These are phyloP conservation scores for Wickerhamia fluorescens DNA, from an alignment of 805 yeast species.

Conservation along the genomic window DNA sequence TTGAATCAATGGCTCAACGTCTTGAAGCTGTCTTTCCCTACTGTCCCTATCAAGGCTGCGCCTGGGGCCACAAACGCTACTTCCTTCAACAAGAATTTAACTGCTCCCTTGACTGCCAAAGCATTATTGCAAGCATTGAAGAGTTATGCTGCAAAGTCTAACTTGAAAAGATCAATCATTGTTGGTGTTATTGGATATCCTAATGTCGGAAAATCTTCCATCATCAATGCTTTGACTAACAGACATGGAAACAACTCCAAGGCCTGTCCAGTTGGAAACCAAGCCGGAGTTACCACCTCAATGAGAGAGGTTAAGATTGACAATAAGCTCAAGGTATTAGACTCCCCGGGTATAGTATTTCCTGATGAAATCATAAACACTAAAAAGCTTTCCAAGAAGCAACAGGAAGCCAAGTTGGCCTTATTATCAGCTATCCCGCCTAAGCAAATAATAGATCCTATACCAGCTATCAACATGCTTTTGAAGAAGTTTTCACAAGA, in stretches of 20 bases:
- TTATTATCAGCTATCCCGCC: conserved; percentile 86
- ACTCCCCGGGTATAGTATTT: conserved; percentile 97
- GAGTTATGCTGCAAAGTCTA: conserved; percentile 74
- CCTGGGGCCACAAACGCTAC: conserved; percentile 63
- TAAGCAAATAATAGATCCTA: conserved; percentile 76
- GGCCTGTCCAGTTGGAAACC: conserved; percentile 95
- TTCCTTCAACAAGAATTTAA: conserved; percentile 66
- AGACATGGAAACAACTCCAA: conserved; percentile 67
- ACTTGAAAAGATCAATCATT: conserved; percentile 79
- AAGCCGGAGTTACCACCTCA: conserved; percentile 94
- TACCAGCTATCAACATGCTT: conserved; percentile 70
- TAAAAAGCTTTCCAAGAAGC: conserved; percentile 44
- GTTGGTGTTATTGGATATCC: conserved; percentile 98
- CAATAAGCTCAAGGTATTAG: conserved; percentile 79
- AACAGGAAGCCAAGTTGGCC: conserved; percentile 83
- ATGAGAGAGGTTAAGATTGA: conserved; percentile 90
- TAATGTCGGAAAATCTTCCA: conserved; percentile 92
- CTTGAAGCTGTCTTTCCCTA: conserved; percentile 79
- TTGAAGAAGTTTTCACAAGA: conserved; percentile 71
- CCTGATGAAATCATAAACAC: conserved; percentile 48
- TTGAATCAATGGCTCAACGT: conserved; percentile 79
- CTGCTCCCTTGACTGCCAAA: conserved; percentile 64
- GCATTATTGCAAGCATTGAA: conserved; percentile 75
- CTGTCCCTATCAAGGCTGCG: conserved; percentile 81
- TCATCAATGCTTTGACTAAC: conserved; percentile 80